Evolutionary conservation across 2,329 filamentous ascomycete genomes (phyloP).

Genomic region (Cryphonectria parasitica): DNA sequence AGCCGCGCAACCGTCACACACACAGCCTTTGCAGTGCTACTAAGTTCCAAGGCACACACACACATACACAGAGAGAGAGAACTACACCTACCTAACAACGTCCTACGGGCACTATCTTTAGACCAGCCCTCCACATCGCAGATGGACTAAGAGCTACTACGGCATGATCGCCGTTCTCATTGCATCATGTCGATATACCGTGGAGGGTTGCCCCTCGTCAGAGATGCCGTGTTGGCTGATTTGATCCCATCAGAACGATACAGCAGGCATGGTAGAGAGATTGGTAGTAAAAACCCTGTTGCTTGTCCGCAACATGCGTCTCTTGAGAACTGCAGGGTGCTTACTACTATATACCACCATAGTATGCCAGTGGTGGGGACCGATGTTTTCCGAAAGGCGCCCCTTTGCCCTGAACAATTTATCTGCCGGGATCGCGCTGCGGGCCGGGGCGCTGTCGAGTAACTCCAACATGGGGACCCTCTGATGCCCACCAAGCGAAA

Average conservation of each 20-base stretch:
- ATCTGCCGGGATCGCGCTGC: conserved; percentile 5
- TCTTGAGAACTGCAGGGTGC: neutral
- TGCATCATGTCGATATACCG: neutral
- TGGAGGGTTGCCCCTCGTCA: neutral
- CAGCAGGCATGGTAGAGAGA: neutral
- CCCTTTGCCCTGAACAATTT: neutral
- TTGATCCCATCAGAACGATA: neutral
- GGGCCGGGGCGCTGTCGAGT: conserved; percentile 10
- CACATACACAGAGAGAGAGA: neutral
- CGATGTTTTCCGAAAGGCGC: conserved; percentile 3
- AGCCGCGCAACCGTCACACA: conserved; percentile 6
- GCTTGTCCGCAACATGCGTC: neutral
- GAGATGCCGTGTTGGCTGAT: neutral
- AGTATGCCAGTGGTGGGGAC: neutral
- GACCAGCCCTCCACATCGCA: conserved; percentile 1
- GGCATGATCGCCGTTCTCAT: neutral
- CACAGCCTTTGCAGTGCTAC: conserved; percentile 5
- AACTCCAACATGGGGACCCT: neutral
- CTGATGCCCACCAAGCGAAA: conserved; percentile 4
- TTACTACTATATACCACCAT: neutral
- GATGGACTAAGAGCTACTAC: neutral
- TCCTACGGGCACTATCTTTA: conserved; percentile 5
- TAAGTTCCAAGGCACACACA: neutral
- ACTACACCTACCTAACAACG: neutral
- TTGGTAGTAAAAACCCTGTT: neutral